Evolutionary conservation across 495 filamentous ascomycete species (phyloP).

Genomic region (Margaritispora aquatica): DNA sequence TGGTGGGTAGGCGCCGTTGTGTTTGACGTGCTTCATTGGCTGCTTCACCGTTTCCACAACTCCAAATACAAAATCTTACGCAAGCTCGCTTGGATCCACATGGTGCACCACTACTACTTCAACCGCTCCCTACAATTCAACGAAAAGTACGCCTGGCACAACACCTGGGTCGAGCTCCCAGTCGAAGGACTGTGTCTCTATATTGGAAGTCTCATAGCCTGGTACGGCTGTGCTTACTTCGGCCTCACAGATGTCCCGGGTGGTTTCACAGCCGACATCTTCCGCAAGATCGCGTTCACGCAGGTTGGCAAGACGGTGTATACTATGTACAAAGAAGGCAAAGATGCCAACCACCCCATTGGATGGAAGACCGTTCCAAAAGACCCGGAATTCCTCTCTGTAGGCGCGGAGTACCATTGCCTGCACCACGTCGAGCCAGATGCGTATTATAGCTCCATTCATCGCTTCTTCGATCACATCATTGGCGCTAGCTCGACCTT

Average conservation of each 20-base stretch:
- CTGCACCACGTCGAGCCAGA: conserved; percentile 12
- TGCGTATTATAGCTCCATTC: conserved; percentile 8
- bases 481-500: conserved; percentile 2
- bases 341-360: conserved; percentile 8
- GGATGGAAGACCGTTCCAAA: conserved; percentile 1
- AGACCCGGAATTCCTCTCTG: conserved; percentile 2
- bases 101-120: conserved; percentile 15
- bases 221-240: not conserved
- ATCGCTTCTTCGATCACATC: conserved; percentile 11
- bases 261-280: not conserved
- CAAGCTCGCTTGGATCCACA: conserved; percentile 5
- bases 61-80: conserved; percentile 4
- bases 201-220: conserved; percentile 2
- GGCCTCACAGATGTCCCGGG: not conserved
- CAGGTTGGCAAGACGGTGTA: not conserved
- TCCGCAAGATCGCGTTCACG: not conserved
- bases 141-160: conserved; percentile 5
- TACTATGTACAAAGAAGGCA: not conserved
- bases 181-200: conserved; percentile 11
- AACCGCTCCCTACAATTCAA: conserved; percentile 13
- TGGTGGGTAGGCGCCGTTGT: conserved; percentile 4
- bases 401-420: conserved; percentile 4
- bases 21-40: conserved; percentile 8
- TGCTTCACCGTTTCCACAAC: conserved; percentile 6
- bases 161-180: conserved; percentile 4